phyloP scores from a whole-genome alignment of 495 filamentous ascomycete genomes.

The Daldinia vernicosa region DNA sequence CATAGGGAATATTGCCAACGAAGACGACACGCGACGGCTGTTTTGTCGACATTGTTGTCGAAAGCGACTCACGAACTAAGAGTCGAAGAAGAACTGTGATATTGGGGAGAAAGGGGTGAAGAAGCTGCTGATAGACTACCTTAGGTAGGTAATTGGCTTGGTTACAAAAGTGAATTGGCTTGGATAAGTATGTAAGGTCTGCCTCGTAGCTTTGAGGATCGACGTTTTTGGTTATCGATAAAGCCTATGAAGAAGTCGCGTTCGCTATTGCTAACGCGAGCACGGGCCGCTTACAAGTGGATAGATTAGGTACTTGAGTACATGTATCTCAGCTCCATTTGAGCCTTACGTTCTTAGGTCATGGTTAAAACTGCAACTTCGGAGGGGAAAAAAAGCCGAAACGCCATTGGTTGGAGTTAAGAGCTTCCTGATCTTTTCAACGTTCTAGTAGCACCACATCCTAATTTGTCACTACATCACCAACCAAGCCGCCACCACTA shows the following conservation, averaged over 20 bases:
- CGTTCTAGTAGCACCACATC: slow-evolving; percentile 15
- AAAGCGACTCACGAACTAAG: not conserved
- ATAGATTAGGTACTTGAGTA: slow-evolving; percentile 6
- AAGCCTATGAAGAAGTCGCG: not conserved
- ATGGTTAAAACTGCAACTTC: not conserved
- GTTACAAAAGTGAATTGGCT: not conserved
- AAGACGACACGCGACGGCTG: slow-evolving; percentile 71
- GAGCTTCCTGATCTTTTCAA: slow-evolving; percentile 29
- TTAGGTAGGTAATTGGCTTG: slow-evolving; percentile 11
- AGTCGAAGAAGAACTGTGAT: not conserved
- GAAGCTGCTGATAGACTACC: slow-evolving; percentile 12
- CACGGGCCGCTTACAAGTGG: not conserved
- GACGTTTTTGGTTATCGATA: slow-evolving; percentile 8
- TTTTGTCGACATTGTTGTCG: slow-evolving; percentile 60
- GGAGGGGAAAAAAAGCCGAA: slow-evolving; percentile 31
- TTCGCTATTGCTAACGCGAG: not conserved
- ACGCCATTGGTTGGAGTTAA: slow-evolving; percentile 32
- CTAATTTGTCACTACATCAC: slow-evolving; percentile 14
- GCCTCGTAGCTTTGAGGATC: not conserved
- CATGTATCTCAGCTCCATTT: not conserved
- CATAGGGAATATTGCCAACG: slow-evolving; percentile 85
- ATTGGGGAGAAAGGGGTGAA: not conserved
- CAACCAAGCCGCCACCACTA: not conserved
- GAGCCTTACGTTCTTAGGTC: not conserved
- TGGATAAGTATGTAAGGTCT: not conserved